Base-by-base conservation (phyloP, 2,329 filamentous ascomycete genomes). In the Neopestalotiopsis sp. region DNA sequence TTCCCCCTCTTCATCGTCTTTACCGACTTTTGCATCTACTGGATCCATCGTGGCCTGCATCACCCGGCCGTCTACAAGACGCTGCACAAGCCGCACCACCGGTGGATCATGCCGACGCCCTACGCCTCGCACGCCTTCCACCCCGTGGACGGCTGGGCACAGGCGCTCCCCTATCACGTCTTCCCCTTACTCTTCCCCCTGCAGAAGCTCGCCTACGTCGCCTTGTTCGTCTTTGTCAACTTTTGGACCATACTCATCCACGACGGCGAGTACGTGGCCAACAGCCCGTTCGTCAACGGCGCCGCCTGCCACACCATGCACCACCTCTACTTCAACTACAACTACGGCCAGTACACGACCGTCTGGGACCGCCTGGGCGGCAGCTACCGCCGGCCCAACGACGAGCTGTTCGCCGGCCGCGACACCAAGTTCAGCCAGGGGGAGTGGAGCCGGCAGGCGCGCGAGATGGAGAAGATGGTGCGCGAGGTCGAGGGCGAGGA, bases 61-160 rank as follows among this genome's bases (percentile, higher is more conserved):
- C 90, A 93, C 79, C 91, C 91, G 6, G 74, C 82, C 61, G 79
- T 96, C 74, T 98, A 98, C 89, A 97, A 95, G 85, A 86, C 86
- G 73, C 87, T 98, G 64, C 95, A 98, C 89, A 98, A 98, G 89
- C 92, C 94, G 73, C 95, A 98, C 83, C 95, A 98, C 90, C 98
- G 97, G 86, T 98, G 95, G 95, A 98, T 98, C 82, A 97, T 98
- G 94, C 95, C 95, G 3, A 97, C 94, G 3, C 95, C 95, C 0
- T 98, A 90, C 80, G 95, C 95, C 57, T 94, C 92, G 74, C 93
- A 97, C 78, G 95, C 95, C 69, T 98, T 98, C 88, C 94, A 98
- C 84, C 95, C 95, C 1, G 80, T 98, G 66, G 95, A 98, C 78
- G 95, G 95, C 77, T 98, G 92, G 82, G 88, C 90, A 12, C 95